Evolutionary conservation across 139 green algal species (phyloP).

Genomic region (Chlamydomonas schloesseri): DNA sequence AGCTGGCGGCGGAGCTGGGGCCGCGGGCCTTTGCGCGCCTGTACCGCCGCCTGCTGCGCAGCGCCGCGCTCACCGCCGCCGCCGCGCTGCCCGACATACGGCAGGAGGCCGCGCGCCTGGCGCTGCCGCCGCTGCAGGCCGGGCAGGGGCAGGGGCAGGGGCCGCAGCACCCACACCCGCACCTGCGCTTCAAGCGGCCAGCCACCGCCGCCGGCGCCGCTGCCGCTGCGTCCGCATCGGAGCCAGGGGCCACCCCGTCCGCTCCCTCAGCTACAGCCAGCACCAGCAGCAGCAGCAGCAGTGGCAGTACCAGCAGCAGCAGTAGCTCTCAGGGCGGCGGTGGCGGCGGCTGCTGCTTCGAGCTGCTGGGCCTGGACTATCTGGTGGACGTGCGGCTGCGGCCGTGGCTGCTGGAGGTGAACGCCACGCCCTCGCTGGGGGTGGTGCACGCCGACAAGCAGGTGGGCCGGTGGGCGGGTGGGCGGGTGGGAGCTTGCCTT

Average conservation of each 20-base stretch:
- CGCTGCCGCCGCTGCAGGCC: not conserved
- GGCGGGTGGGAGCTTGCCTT: too few relatives aligned
- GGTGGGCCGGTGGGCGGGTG: too few relatives aligned
- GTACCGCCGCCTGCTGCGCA: conserved; percentile 16
- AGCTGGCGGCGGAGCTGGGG: conserved; percentile 50
- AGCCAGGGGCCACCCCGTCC: too few relatives aligned
- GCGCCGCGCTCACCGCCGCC: conserved; percentile 33
- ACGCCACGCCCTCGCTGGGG: conserved; percentile 69
- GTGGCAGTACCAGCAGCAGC: too few relatives aligned
- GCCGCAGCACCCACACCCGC: not conserved
- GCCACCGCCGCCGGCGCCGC: too few relatives aligned
- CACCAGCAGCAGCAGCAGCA: too few relatives aligned
- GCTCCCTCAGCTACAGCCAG: not conserved
- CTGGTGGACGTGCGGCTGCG: conserved; percentile 52
- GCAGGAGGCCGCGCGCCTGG: not conserved
- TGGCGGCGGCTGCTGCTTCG: conserved; percentile 9
- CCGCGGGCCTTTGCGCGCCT: too few relatives aligned
- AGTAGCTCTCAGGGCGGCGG: too few relatives aligned
- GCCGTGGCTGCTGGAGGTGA: conserved; percentile 58
- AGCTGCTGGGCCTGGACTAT: conserved; percentile 74
- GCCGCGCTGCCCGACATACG: conserved; percentile 14
- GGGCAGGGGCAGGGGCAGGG: not conserved
- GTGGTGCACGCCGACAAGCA: conserved; percentile 53
- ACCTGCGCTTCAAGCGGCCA: too few relatives aligned
- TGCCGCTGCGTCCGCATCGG: too few relatives aligned